These are phyloP conservation scores for Syncephalastrum racemosum DNA, from an alignment of 371 early-diverging fungal species.

Conservation along the genomic window DNA sequence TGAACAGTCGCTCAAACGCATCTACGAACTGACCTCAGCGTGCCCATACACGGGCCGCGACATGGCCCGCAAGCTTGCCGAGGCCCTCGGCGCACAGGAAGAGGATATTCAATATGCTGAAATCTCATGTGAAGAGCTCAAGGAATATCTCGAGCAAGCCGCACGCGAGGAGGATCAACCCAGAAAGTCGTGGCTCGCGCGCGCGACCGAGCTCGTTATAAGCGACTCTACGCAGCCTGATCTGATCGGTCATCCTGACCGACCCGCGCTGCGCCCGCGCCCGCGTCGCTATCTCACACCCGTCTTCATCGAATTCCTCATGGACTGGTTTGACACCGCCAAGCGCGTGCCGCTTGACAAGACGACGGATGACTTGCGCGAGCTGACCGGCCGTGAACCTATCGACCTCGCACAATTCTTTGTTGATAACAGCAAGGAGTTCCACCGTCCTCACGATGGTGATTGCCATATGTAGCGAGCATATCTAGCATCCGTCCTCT, in stretches of 20 bases:
- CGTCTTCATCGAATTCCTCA: slow-evolving; percentile 4
- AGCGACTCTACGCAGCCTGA: background rate
- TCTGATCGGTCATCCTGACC: background rate
- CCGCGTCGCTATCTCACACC: slow-evolving; percentile 5
- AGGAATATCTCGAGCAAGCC: slow-evolving; percentile 10
- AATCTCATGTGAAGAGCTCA: slow-evolving; percentile 5
- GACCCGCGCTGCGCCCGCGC: slow-evolving; percentile 9
- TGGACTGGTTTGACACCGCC: slow-evolving; percentile 11
- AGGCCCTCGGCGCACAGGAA: slow-evolving; percentile 9
- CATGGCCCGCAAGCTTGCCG: slow-evolving; percentile 5
- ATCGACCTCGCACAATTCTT: slow-evolving; percentile 14
- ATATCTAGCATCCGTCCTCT: background rate
- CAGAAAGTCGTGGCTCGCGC: background rate
- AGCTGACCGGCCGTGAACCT: slow-evolving; percentile 16
- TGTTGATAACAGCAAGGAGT: slow-evolving; percentile 12
- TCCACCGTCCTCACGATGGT: slow-evolving; percentile 10
- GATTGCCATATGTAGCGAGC: background rate
- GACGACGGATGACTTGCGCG: slow-evolving; percentile 13
- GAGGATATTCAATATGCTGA: slow-evolving; percentile 8
- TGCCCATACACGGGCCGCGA: slow-evolving; percentile 8
- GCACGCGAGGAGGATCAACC: background rate
- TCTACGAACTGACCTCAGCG: slow-evolving; percentile 14
- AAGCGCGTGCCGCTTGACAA: background rate
- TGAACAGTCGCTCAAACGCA: slow-evolving; percentile 12
- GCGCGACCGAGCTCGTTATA: too few relatives aligned